Evolutionary conservation across 2,329 filamentous ascomycete genomes (phyloP).

Genomic region (Neocucurbitaria cava): DNA sequence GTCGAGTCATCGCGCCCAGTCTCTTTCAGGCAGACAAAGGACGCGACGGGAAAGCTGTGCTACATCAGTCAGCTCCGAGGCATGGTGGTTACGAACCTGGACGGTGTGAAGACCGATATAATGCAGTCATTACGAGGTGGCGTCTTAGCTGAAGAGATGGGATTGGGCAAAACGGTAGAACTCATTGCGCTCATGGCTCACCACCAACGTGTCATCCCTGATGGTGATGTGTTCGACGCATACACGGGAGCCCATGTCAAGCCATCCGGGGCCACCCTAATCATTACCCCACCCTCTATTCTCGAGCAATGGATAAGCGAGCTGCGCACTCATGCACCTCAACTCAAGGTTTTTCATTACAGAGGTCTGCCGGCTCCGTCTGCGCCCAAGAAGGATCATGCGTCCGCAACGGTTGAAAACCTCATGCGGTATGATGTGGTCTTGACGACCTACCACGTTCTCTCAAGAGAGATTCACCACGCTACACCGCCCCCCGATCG

Average conservation of each 20-base stretch:
- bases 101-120: conserved; percentile 50
- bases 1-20: conserved; percentile 38
- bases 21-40: conserved; percentile 56
- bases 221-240: conserved; percentile 42
- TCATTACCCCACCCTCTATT: conserved; percentile 68
- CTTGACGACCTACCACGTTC: conserved; percentile 69
- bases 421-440: conserved; percentile 64
- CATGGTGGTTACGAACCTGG: conserved; percentile 60
- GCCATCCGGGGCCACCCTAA: conserved; percentile 64
- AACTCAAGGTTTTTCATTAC: conserved; percentile 64
- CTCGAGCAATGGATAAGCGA: conserved; percentile 70
- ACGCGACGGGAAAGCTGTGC: conserved; percentile 56
- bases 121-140: conserved; percentile 61
- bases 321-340: conserved; percentile 63
- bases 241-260: conserved; percentile 56
- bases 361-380: conserved; percentile 54
- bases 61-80: conserved; percentile 71
- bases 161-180: conserved; percentile 81
- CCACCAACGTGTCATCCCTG: conserved; percentile 56
- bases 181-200: conserved; percentile 73
- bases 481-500: conserved; percentile 74
- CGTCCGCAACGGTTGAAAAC: conserved; percentile 53
- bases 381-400: conserved; percentile 39
- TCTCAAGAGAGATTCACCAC: conserved; percentile 83
- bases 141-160: conserved; percentile 83